Base-by-base conservation (phyloP, 2,329 filamentous ascomycete genomes). In the Hypoxylon sp. region DNA sequence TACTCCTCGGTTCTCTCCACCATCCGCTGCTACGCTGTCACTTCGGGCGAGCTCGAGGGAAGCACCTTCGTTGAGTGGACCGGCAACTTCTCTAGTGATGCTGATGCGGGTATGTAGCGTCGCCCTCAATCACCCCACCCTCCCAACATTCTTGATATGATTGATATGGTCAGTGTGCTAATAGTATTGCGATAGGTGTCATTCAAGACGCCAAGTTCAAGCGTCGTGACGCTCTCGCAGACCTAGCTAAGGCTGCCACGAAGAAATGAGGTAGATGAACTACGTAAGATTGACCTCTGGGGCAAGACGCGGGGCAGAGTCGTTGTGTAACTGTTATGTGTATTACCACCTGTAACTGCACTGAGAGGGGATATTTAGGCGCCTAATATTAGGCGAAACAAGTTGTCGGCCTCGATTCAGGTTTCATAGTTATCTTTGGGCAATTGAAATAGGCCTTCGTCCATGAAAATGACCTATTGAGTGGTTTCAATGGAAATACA, bases 131-230 rank as follows among this genome's bases (percentile, higher is more conserved):
- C 25, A 14, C 27, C 8, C 14, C 4, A 1, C 13, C 25, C 25
- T 27, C 3, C 25, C 25, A 27, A 17, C 20, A 35, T 13, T 37
- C 14, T 40, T 51, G 8, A 37, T 13, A 10, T 17, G 51, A 10
- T 37, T n/a, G 10, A 51, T 35, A 17, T 22, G 5, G 11, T 49
- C 6, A 14, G 27, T 35, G 14, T 67, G 57, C 62, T 79, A 40
- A 76, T 55, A 10, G 48, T 5, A 42, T 20, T 30, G 37, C 56
- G 33, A 44, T 60, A 91, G 90, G 86, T 73, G 90, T 92, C 66
- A 91, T 93, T 72, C 88, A 91, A 79, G 91, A 93, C 77, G 91
- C 90, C 75, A 91, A 91, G 83, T 93, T 90, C 86, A 93, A 93
- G 86, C 90, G 91, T 69, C 89, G 89, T 57, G 91, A 92, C 78